These are phyloP conservation scores for Citrus cavaleriei DNA, from an alignment of 345 rosid genomes.

Conservation along the genomic window DNA sequence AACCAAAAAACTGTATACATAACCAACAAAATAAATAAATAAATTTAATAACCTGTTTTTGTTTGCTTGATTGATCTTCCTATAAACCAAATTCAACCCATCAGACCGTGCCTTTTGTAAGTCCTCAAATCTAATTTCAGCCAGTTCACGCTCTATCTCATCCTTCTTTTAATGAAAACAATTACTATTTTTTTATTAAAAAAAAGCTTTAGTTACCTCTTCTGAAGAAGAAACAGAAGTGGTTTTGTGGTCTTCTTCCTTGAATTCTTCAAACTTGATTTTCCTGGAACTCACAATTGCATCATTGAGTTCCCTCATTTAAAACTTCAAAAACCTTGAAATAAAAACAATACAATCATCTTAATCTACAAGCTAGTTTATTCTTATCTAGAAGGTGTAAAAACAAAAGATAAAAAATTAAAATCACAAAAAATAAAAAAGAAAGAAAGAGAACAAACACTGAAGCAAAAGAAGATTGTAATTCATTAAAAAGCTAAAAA, in stretches of 20 bases:
- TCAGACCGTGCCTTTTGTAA: conserved; percentile 65
- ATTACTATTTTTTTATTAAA: too few species aligned
- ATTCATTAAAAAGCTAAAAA: too few species aligned
- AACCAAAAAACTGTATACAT: not conserved
- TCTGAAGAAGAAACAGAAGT: conserved; percentile 29
- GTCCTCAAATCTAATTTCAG: conserved; percentile 71
- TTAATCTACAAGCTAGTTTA: too few species aligned
- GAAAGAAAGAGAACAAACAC: too few species aligned
- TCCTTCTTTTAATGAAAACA: conserved; percentile 36
- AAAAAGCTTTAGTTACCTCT: conserved; percentile 16
- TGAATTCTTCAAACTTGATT: conserved; percentile 26
- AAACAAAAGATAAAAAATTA: too few species aligned
- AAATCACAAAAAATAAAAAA: too few species aligned
- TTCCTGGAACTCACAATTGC: conserved; percentile 22
- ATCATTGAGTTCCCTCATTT: conserved; percentile 25
- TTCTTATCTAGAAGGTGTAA: too few species aligned
- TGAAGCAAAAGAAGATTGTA: too few species aligned
- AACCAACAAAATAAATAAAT: not conserved
- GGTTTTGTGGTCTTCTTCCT: conserved; percentile 16
- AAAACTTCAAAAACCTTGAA: not conserved
- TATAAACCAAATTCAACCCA: conserved; percentile 51
- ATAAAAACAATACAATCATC: not conserved
- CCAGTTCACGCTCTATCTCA: conserved; percentile 59
- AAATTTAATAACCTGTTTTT: not conserved
- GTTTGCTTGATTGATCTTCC: conserved; percentile 18